A percentile compares a stretch with the other conserved stretches of the same genome.
These are phyloP conservation scores for Leccinum variicolor DNA, from an alignment of 768 basidiomycete species.

Conservation along the genomic window DNA sequence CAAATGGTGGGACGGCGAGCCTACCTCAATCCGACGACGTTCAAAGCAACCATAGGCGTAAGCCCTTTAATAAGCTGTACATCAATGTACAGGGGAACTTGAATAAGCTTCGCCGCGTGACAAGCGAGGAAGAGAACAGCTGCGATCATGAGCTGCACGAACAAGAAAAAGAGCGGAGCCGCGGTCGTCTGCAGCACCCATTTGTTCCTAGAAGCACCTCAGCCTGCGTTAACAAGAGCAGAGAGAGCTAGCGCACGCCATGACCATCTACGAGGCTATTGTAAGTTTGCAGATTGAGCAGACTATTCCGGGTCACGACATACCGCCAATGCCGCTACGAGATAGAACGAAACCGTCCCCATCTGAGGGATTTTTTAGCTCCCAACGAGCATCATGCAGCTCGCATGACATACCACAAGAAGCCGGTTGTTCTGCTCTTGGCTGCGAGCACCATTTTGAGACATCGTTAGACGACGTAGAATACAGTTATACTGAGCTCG, in stretches of 20 bases:
- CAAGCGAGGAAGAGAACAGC: slow-evolving; percentile 68
- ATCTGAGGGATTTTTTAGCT: slow-evolving; percentile 38
- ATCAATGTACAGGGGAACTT: slow-evolving; percentile 65
- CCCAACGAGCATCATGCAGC: not conserved
- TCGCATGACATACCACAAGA: slow-evolving; percentile 28
- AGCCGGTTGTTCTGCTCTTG: slow-evolving; percentile 32
- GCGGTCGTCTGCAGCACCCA: slow-evolving; percentile 79
- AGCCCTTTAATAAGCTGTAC: slow-evolving; percentile 66
- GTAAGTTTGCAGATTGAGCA: slow-evolving; percentile 1
- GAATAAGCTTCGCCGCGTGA: slow-evolving; percentile 60
- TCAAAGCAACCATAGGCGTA: slow-evolving; percentile 69
- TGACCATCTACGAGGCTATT: slow-evolving; percentile 65
- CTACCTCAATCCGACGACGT: slow-evolving; percentile 81
- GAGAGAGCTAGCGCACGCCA: slow-evolving; percentile 57
- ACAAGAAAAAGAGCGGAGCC: slow-evolving; percentile 84
- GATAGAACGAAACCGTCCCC: slow-evolving; percentile 79
- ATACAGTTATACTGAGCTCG: not conserved
- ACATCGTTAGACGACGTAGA: slow-evolving; percentile 13
- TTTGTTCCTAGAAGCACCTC: slow-evolving; percentile 63
- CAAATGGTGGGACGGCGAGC: not conserved
- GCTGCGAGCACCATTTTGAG: slow-evolving; percentile 24
- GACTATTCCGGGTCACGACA: slow-evolving; percentile 30
- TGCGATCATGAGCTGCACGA: slow-evolving; percentile 77
- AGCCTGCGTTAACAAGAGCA: slow-evolving; percentile 17
- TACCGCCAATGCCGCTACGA: slow-evolving; percentile 85